phyloP scores from a whole-genome alignment of 768 basidiomycete species.

The Chlorophyllum brunneum region DNA sequence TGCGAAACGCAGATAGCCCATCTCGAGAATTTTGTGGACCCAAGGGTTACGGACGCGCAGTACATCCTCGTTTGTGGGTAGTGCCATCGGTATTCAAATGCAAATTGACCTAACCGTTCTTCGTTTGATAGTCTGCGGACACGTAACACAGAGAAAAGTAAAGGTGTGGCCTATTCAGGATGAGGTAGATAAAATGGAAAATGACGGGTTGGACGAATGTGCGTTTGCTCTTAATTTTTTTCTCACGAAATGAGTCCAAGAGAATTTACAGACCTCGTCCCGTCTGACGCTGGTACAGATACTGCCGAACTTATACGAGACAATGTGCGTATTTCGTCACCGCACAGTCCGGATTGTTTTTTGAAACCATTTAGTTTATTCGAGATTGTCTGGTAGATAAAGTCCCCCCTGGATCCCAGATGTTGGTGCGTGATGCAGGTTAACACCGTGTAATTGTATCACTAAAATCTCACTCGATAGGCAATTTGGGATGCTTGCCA shows the following conservation, averaged over 20 bases:
- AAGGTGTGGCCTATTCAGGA: neutral
- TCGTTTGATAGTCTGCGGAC: neutral
- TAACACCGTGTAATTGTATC: neutral
- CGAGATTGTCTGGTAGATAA: neutral
- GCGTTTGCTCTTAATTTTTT: neutral
- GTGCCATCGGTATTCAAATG: neutral
- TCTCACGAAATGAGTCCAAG: neutral
- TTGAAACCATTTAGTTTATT: neutral
- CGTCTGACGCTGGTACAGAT: neutral
- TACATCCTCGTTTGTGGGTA: neutral
- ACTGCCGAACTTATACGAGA: neutral
- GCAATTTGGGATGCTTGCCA: constrained; percentile 4
- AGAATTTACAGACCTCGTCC: neutral
- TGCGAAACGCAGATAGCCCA: neutral
- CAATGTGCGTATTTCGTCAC: neutral
- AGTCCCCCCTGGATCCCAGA: neutral
- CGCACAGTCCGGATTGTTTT: neutral
- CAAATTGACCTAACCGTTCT: neutral
- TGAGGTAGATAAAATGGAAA: neutral
- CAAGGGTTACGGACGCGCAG: neutral
- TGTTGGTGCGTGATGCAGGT: neutral
- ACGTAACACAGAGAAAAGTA: neutral
- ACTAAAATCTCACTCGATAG: neutral
- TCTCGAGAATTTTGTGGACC: neutral
- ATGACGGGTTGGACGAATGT: constrained; percentile 3